phyloP scores from a whole-genome alignment of 768 basidiomycete species.

The Pulveroboletus frians region DNA sequence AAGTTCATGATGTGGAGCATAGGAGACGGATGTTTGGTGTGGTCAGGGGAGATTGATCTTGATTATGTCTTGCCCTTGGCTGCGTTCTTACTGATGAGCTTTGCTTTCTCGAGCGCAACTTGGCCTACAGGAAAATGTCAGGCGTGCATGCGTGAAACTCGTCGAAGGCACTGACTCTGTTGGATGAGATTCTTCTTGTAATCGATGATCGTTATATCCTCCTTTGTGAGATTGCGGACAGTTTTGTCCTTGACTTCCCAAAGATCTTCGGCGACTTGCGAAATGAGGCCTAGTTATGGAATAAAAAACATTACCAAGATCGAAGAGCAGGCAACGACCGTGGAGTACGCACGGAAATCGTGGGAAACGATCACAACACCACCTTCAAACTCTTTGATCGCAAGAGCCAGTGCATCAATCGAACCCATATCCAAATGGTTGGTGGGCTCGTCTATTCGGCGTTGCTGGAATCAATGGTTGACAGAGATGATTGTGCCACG shows the following conservation, averaged over 20 bases:
- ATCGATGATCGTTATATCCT: slow-evolving; percentile 85
- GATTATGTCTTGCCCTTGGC: slow-evolving; percentile 60
- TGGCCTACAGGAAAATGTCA: slow-evolving; percentile 46
- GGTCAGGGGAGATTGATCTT: background rate
- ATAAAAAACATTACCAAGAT: slow-evolving; percentile 11
- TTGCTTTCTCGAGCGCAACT: slow-evolving; percentile 87
- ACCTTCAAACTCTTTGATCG: slow-evolving; percentile 96
- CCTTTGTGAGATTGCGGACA: slow-evolving; percentile 86
- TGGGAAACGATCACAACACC: slow-evolving; percentile 99
- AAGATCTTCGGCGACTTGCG: slow-evolving; percentile 96
- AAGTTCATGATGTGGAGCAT: slow-evolving; percentile 5
- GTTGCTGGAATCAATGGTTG: slow-evolving; percentile 3
- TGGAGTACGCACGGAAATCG: slow-evolving; percentile 81
- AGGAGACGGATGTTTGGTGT: slow-evolving; percentile 2
- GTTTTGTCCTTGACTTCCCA: slow-evolving; percentile 98
- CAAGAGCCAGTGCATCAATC: slow-evolving; percentile 91
- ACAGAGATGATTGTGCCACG: slow-evolving; percentile 23
- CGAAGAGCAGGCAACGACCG: background rate
- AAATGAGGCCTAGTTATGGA: slow-evolving; percentile 68
- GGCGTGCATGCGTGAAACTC: background rate
- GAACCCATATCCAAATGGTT: slow-evolving; percentile 98
- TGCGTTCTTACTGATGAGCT: slow-evolving; percentile 83
- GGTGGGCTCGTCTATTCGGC: slow-evolving; percentile 75
- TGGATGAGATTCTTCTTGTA: slow-evolving; percentile 87
- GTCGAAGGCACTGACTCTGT: slow-evolving; percentile 50